Evolutionary conservation across 2,329 filamentous ascomycete species (phyloP).

Genomic region (Verticillium alfalfae): DNA sequence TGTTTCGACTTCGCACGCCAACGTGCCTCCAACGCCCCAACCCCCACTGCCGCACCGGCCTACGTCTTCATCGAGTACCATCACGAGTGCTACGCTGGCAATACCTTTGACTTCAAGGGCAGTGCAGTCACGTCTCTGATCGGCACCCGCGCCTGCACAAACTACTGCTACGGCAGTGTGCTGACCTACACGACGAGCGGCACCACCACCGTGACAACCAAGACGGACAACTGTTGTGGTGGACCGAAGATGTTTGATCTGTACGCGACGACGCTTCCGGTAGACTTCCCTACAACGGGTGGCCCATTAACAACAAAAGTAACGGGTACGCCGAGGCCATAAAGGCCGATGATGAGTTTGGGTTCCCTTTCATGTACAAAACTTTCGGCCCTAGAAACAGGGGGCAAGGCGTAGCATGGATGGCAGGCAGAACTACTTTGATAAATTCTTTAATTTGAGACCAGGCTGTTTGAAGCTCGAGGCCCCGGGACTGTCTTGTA

Average conservation of each 20-base stretch:
- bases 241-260: slow-evolving; percentile 25
- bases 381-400: neutral
- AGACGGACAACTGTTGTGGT: slow-evolving; percentile 21
- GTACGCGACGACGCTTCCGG: slow-evolving; percentile 15
- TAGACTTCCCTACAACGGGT: slow-evolving; percentile 15
- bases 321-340: neutral
- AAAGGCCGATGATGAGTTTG: neutral
- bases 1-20: slow-evolving; percentile 23
- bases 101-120: slow-evolving; percentile 14
- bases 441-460: too few relatives aligned
- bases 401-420: neutral
- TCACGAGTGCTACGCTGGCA: slow-evolving; percentile 24
- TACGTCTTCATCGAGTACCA: slow-evolving; percentile 26
- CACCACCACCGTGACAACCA: slow-evolving; percentile 14
- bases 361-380: neutral
- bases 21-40: slow-evolving; percentile 16
- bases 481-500: too few relatives aligned
- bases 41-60: slow-evolving; percentile 15
- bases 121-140: slow-evolving; percentile 16
- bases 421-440: too few relatives aligned
- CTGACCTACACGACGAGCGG: slow-evolving; percentile 13
- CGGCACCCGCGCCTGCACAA: slow-evolving; percentile 22
- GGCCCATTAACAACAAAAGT: slow-evolving; percentile 9
- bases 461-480: too few relatives aligned
- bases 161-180: slow-evolving; percentile 18